Evolutionary conservation across 208 protist genomes (phyloP).

Genomic region (Trypanosoma brucei): DNA sequence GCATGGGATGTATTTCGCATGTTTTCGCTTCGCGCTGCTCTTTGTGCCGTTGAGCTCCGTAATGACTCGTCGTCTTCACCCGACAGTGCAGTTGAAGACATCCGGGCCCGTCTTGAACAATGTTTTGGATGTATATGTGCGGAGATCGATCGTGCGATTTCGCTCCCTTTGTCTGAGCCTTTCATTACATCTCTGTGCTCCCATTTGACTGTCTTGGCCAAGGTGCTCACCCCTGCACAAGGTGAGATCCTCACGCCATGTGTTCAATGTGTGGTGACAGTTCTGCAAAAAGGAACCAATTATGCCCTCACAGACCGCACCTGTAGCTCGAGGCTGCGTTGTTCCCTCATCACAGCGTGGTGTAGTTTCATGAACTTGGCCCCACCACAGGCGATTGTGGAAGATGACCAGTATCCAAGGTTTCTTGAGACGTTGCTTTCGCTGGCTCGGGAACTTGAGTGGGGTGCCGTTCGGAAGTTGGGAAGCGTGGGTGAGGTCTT

Average conservation of each 20-base stretch:
- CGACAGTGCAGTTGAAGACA: slow-evolving; percentile 10
- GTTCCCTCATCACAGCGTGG: slow-evolving; percentile 48
- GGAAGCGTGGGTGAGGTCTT: not conserved
- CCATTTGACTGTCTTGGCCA: slow-evolving; percentile 27
- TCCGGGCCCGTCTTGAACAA: slow-evolving; percentile 17
- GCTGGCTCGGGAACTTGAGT: slow-evolving; percentile 20
- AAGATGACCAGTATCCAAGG: slow-evolving; percentile 13
- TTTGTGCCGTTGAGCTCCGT: slow-evolving; percentile 26
- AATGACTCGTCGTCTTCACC: not conserved
- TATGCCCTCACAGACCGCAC: slow-evolving; percentile 14
- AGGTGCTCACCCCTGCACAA: slow-evolving; percentile 22
- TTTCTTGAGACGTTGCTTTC: slow-evolving; percentile 27
- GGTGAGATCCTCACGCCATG: slow-evolving; percentile 12
- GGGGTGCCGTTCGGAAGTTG: not conserved
- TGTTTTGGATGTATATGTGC: slow-evolving; percentile 31
- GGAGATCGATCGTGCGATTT: slow-evolving; percentile 27
- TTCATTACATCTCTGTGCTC: slow-evolving; percentile 23
- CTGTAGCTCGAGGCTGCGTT: slow-evolving; percentile 31
- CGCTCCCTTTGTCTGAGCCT: slow-evolving; percentile 14
- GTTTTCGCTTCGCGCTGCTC: slow-evolving; percentile 67
- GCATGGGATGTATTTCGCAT: slow-evolving; percentile 77
- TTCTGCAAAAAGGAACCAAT: slow-evolving; percentile 21
- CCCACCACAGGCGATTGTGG: slow-evolving; percentile 1
- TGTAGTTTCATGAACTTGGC: slow-evolving; percentile 57
- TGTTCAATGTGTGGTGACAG: slow-evolving; percentile 10